phyloP scores from a whole-genome alignment of 176 grass and related monocot species.

The Ampelocalamus luodianensis region DNA sequence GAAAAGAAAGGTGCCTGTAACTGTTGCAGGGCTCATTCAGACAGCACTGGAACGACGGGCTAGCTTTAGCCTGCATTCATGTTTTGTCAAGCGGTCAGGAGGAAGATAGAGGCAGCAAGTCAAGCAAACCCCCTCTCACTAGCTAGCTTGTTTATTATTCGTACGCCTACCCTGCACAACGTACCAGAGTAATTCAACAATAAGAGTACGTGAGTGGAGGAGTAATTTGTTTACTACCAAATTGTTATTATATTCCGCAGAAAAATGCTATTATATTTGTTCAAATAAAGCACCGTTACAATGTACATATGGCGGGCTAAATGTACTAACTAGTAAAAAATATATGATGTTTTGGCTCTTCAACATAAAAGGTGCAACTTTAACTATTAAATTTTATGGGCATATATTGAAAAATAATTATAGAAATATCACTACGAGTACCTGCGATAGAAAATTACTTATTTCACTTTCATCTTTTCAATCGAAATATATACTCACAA shows the following conservation, averaged over 20 bases:
- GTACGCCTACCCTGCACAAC: no score
- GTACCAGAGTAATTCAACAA: background rate
- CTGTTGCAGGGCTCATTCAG: constrained; percentile 48
- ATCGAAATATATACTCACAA: no score
- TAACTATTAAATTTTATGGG: background rate
- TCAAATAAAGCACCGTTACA: background rate
- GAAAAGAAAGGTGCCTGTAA: constrained; percentile 58
- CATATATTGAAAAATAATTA: no score
- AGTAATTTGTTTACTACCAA: background rate
- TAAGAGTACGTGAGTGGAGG: background rate
- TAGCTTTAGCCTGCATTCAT: background rate
- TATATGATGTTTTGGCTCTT: background rate
- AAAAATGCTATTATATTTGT: background rate
- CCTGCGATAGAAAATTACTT: no score
- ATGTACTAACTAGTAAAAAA: background rate
- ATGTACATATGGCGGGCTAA: background rate
- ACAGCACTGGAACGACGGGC: background rate
- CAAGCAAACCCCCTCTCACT: background rate
- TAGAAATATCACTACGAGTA: no score
- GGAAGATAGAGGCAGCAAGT: background rate
- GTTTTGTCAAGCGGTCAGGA: constrained; percentile 13
- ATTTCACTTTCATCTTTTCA: no score
- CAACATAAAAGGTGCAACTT: background rate
- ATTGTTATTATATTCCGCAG: background rate
- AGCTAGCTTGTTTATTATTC: no score